phyloP scores from a whole-genome alignment of 1,139 yeast genomes.

The Yamadazyma blattariae region DNA sequence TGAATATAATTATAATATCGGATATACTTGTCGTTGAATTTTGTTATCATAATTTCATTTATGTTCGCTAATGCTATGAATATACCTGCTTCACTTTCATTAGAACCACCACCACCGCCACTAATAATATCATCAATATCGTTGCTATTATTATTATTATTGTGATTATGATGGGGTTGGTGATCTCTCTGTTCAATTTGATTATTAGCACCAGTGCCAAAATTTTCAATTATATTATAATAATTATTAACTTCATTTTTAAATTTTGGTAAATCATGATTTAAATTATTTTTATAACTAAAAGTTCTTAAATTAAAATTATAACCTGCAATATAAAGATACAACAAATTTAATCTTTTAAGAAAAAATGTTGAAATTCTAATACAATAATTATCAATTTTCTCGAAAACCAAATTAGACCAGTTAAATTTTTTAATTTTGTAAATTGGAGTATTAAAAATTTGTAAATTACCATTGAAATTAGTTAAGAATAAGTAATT shows the following conservation, averaged over 20 bases:
- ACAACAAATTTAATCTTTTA: slow-evolving; percentile 19
- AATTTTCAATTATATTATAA: too few species aligned
- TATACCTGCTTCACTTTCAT: too few species aligned
- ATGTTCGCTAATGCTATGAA: too few species aligned
- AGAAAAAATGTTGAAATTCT: slow-evolving; percentile 22
- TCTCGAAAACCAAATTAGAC: slow-evolving; percentile 2
- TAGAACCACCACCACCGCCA: too few species aligned
- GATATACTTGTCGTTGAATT: slow-evolving; percentile 16
- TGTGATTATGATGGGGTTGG: too few species aligned
- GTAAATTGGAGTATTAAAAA: slow-evolving; percentile 15
- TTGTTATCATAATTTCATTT: slow-evolving; percentile 22
- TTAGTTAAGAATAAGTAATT: slow-evolving; percentile 22
- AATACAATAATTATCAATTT: slow-evolving; percentile 17
- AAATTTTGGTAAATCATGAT: too few species aligned
- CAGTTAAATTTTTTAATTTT: not conserved
- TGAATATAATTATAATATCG: slow-evolving; percentile 19
- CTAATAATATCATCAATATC: too few species aligned
- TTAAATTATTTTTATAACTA: slow-evolving; percentile 3
- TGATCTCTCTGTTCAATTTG: too few species aligned
- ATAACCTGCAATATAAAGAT: slow-evolving; percentile 19
- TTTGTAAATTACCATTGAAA: slow-evolving; percentile 21
- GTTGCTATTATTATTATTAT: too few species aligned
- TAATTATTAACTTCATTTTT: not conserved
- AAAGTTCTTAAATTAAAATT: slow-evolving; percentile 5
- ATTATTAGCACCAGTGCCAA: too few species aligned